These are phyloP conservation scores for Hypomyces rosellus DNA, from an alignment of 2,329 filamentous ascomycete genomes.

Conservation along the genomic window DNA sequence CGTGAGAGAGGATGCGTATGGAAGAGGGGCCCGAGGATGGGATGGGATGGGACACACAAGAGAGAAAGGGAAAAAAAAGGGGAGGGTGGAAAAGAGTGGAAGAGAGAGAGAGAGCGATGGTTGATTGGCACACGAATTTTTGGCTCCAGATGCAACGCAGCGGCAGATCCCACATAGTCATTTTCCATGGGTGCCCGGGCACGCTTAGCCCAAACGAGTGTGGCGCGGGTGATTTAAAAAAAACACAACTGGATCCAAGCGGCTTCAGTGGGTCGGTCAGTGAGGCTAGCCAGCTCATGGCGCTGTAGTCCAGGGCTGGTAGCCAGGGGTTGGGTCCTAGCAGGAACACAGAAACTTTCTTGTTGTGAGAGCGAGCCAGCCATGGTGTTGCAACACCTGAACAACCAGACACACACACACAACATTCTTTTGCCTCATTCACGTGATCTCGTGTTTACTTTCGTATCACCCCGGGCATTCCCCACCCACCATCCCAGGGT, in stretches of 20 bases:
- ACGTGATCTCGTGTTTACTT: neutral
- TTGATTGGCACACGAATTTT: neutral
- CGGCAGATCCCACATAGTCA: no score
- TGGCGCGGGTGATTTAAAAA: neutral
- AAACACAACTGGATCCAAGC: neutral
- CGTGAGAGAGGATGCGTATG: conserved; percentile 4
- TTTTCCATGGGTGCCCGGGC: no score
- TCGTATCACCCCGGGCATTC: neutral
- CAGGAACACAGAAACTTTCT: no score
- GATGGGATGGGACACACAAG: conserved; percentile 9
- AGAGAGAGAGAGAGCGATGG: neutral
- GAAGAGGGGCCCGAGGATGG: neutral
- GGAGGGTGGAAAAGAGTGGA: conserved; percentile 19
- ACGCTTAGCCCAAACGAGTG: neutral
- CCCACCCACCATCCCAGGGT: no score
- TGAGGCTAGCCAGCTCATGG: no score
- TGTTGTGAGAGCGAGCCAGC: no score
- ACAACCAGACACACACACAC: no score
- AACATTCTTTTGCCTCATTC: no score
- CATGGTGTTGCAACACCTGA: no score
- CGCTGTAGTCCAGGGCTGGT: no score
- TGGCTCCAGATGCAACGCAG: neutral
- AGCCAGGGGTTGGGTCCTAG: no score
- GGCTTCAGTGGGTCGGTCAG: no score
- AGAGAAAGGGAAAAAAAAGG: conserved; percentile 9